Conservation (phyloP, 2,329 filamentous ascomycete genomes). For the Leptodontidium sp. region DNA sequence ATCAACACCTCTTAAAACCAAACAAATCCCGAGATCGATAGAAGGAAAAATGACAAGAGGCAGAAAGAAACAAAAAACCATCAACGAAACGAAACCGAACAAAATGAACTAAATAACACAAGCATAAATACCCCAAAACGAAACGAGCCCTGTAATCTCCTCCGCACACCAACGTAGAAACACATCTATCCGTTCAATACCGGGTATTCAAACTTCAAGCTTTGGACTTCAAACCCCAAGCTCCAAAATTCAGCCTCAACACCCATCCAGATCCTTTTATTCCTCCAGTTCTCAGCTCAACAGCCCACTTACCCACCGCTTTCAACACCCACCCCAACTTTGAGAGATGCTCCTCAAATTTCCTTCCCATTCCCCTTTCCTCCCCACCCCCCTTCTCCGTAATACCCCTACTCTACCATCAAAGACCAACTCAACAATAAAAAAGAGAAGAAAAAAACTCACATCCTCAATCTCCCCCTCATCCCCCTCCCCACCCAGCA, state of each 20-base stretch:
- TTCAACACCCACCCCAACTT: no score
- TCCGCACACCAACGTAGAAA: not conserved
- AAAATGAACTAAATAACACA: not conserved
- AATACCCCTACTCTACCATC: no score
- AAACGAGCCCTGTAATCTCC: not conserved
- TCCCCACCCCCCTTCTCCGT: no score
- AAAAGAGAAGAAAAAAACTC: constrained; percentile 29
- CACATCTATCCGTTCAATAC: not conserved
- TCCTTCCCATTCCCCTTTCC: not conserved
- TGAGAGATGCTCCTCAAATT: no score
- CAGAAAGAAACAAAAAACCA: not conserved
- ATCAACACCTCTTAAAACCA: not conserved
- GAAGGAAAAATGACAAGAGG: not conserved
- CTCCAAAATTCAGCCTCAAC: no score
- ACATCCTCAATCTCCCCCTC: constrained; percentile 40
- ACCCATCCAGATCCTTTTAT: not conserved
- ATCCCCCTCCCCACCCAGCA: constrained; percentile 20
- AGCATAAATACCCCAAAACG: not conserved
- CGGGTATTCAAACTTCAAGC: not conserved
- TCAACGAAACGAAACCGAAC: not conserved
- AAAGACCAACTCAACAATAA: constrained; percentile 17
- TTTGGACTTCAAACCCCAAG: not conserved
- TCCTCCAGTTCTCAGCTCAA: not conserved
- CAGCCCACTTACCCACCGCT: no score
- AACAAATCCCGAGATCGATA: not conserved